Percentiles rank a stretch among this genome's conserved stretches.
phyloP scores from a whole-genome alignment of 176 grass and related monocot species.

The Oryza officinalis region DNA sequence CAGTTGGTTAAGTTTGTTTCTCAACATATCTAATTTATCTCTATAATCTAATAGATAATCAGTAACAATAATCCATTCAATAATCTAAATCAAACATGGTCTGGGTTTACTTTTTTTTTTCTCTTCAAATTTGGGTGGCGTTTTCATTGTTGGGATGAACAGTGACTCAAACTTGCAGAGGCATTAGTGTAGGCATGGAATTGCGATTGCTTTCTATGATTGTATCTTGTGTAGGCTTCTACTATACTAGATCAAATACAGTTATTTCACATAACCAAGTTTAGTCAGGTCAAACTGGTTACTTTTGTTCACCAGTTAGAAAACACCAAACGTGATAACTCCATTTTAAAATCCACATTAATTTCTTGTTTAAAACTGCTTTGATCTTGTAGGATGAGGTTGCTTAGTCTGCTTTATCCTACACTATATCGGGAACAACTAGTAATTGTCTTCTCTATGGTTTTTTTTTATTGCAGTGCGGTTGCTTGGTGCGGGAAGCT shows the following conservation, averaged over 20 bases:
- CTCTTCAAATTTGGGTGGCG: neutral
- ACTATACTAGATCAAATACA: neutral
- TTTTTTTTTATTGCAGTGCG: constrained; percentile 52
- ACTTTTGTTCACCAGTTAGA: neutral
- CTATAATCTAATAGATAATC: too few species aligned
- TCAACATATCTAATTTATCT: too few species aligned
- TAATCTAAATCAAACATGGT: too few species aligned
- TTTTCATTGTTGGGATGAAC: neutral
- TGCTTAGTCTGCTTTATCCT: constrained; percentile 6
- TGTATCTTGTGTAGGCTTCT: neutral
- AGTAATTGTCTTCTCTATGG: neutral
- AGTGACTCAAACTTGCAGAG: neutral
- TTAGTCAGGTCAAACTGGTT: neutral
- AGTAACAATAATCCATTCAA: too few species aligned
- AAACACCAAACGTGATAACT: neutral
- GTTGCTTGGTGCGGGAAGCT: constrained; percentile 91
- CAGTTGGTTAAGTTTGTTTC: too few species aligned
- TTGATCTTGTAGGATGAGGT: constrained; percentile 19
- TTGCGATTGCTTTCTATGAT: neutral
- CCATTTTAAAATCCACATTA: neutral
- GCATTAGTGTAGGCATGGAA: neutral
- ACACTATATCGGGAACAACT: neutral
- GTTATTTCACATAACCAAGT: neutral
- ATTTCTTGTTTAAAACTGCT: neutral
- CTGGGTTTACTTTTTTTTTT: neutral